Evolutionary conservation across 148 eudicot species (phyloP).

Genomic region (Vaccinium vitisidaea): DNA sequence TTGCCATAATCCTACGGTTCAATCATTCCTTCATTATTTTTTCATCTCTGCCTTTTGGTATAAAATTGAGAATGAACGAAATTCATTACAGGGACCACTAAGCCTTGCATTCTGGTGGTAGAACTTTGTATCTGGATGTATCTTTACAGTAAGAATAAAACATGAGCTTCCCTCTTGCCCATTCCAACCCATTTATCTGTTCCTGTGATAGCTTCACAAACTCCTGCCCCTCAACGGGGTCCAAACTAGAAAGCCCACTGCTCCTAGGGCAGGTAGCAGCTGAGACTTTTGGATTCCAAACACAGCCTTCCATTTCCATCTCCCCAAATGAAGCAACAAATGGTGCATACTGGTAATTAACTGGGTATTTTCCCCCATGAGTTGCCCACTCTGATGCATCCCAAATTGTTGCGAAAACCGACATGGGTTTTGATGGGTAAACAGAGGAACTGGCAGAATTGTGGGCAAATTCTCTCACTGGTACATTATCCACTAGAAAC

Average conservation of each 20-base stretch:
- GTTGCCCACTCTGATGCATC: slow-evolving; percentile 98
- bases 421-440: slow-evolving; percentile 93
- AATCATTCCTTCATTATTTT: not conserved
- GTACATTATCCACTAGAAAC: slow-evolving; percentile 88
- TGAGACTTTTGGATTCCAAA: slow-evolving; percentile 26
- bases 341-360: slow-evolving; percentile 82
- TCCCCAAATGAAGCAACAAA: slow-evolving; percentile 56
- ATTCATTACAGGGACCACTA: slow-evolving; percentile 14
- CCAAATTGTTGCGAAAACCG: slow-evolving; percentile 78
- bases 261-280: not conserved
- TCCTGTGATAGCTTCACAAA: slow-evolving; percentile 62
- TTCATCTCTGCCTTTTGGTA: not conserved
- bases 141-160: slow-evolving; percentile 88
- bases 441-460: slow-evolving; percentile 45
- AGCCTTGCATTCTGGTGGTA: slow-evolving; percentile 72
- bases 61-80: not conserved
- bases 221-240: slow-evolving; percentile 73
- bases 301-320: slow-evolving; percentile 71
- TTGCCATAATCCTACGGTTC: not conserved
- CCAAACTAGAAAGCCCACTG: slow-evolving; percentile 53
- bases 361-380: slow-evolving; percentile 89
- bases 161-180: slow-evolving; percentile 74
- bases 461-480: slow-evolving; percentile 66
- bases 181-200: slow-evolving; percentile 62
- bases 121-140: slow-evolving; percentile 60